Evolutionary conservation across 768 basidiomycete genomes (phyloP).

Genomic region (Hygrophoropsis aurantiaca): DNA sequence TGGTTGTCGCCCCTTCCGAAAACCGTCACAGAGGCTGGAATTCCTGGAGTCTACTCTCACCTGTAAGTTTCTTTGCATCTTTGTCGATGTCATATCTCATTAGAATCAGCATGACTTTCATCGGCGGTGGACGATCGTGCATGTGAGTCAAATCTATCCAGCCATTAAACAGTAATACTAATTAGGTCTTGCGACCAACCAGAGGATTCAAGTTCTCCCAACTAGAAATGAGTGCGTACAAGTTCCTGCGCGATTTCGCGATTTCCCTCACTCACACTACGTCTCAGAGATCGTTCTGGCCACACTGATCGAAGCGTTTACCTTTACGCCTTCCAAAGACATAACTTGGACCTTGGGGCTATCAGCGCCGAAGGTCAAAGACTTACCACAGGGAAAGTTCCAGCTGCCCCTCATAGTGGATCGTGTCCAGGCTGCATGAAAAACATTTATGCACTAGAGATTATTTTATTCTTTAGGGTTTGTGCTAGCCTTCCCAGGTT

Average conservation of each 20-base stretch:
- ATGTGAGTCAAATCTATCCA: slow-evolving; percentile 27
- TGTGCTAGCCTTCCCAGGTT: no score
- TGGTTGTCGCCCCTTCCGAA: slow-evolving; percentile 45
- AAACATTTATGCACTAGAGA: background rate
- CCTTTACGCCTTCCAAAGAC: background rate
- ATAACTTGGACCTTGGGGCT: background rate
- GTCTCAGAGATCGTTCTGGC: background rate
- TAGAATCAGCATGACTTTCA: slow-evolving; percentile 41
- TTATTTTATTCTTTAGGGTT: no score
- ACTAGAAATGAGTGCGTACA: slow-evolving; percentile 49
- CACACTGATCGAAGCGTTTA: background rate
- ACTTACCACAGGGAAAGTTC: background rate
- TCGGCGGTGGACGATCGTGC: slow-evolving; percentile 45
- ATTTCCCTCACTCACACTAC: background rate
- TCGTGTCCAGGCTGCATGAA: background rate
- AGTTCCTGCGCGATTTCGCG: background rate
- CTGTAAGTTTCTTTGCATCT: slow-evolving; percentile 45
- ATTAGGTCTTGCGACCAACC: background rate
- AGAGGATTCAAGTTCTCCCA: slow-evolving; percentile 44
- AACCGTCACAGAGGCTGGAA: slow-evolving; percentile 32
- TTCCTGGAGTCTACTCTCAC: slow-evolving; percentile 47
- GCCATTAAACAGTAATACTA: no score
- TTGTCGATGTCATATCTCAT: slow-evolving; percentile 24
- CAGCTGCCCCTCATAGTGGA: background rate
- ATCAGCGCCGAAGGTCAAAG: background rate